Evolutionary conservation across 23 red algal genomes (phyloP).

Genomic region (Chondrus crispus): DNA sequence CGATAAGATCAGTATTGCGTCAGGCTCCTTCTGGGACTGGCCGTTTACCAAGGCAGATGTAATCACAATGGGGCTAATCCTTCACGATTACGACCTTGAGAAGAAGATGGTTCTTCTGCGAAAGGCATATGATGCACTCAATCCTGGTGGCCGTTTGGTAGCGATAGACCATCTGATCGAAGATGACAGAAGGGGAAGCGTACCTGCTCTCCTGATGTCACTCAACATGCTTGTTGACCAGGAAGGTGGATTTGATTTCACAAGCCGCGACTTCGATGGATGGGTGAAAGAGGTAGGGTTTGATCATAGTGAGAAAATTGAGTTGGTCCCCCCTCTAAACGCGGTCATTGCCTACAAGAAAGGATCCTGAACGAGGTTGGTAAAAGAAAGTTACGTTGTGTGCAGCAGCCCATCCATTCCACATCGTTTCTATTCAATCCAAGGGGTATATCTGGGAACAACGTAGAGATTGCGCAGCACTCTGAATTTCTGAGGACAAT

Average conservation of each 20-base stretch:
- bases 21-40: not conserved
- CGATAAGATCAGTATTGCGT: not conserved
- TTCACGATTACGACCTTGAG: not conserved
- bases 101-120: not conserved
- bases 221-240: not conserved
- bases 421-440: no score
- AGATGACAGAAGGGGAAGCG: not conserved
- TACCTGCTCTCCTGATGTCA: not conserved
- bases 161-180: not conserved
- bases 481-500: no score
- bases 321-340: not conserved
- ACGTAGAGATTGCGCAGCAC: no score
- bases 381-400: no score
- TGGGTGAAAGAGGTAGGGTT: slow-evolving; percentile 2
- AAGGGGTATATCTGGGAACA: no score
- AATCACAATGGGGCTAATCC: not conserved
- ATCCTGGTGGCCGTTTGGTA: not conserved
- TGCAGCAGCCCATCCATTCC: no score
- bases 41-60: not conserved
- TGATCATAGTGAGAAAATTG: not conserved
- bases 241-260: not conserved
- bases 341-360: not conserved
- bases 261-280: not conserved
- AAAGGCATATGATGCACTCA: not conserved
- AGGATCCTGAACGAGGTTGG: no score